Evolutionary conservation across 345 rosid genomes (phyloP).

Genomic region (Aurinia saxatilis): DNA sequence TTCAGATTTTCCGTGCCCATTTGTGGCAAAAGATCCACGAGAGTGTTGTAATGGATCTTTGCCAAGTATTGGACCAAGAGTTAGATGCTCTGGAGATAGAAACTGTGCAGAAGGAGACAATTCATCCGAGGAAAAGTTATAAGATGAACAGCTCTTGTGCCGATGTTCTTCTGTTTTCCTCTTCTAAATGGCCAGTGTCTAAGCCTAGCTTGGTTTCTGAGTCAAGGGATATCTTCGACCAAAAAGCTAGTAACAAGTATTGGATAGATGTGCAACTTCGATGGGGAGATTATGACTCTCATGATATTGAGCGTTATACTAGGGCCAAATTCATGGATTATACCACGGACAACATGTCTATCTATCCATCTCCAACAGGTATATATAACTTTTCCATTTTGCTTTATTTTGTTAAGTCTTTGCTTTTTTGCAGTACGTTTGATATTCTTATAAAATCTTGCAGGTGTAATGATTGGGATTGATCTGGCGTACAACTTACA

Average conservation of each 20-base stretch:
- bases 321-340: conserved; percentile 98
- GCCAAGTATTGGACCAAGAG: conserved; percentile 90
- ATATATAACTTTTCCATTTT: background rate
- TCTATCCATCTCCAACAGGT: conserved; percentile 96
- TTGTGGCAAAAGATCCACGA: conserved; percentile 93
- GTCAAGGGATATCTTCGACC: conserved; percentile 83
- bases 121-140: conserved; percentile 95
- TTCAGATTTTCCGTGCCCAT: conserved; percentile 94
- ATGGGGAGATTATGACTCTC: too few relatives aligned
- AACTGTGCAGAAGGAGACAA: conserved; percentile 89
- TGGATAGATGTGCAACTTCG: too few relatives aligned
- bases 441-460: background rate
- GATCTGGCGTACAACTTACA: conserved; percentile 88
- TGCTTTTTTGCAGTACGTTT: background rate
- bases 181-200: conserved; percentile 89
- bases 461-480: conserved; percentile 90
- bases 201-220: conserved; percentile 90
- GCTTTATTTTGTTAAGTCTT: background rate
- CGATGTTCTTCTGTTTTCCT: conserved; percentile 78
- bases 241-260: conserved; percentile 79
- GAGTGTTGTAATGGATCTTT: conserved; percentile 95
- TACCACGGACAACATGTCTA: conserved; percentile 90
- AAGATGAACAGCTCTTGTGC: conserved; percentile 98
- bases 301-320: too few relatives aligned
- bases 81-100: conserved; percentile 83